Percentiles rank a stretch among this genome's conserved stretches.
Evolutionary conservation across 108 stramenopile species (phyloP).

Genomic region (Nannochloropsis salina): DNA sequence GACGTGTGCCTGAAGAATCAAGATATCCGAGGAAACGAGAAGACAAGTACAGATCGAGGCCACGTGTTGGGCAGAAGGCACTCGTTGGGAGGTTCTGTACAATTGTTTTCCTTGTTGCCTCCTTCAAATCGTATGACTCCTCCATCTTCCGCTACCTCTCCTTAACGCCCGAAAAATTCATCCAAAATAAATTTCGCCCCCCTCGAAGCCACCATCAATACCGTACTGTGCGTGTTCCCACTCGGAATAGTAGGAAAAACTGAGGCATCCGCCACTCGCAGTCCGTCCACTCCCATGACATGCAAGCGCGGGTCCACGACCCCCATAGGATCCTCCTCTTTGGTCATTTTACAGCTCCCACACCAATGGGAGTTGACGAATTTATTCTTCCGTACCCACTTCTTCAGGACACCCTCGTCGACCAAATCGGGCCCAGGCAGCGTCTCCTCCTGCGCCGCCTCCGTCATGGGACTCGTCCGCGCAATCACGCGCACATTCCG

Average conservation of each 20-base stretch:
- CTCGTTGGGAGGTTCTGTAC: too few species aligned
- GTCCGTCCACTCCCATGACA: slow-evolving; percentile 29
- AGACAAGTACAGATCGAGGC: too few species aligned
- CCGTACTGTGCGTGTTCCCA: slow-evolving; percentile 52
- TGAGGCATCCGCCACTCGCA: slow-evolving; percentile 46
- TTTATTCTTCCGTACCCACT: slow-evolving; percentile 34
- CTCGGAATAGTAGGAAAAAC: slow-evolving; percentile 49
- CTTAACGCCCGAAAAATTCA: neutral
- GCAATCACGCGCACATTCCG: slow-evolving; percentile 37
- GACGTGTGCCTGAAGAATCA: too few species aligned
- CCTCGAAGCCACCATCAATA: slow-evolving; percentile 38
- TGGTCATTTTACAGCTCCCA: slow-evolving; percentile 37
- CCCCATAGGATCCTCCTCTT: slow-evolving; percentile 26
- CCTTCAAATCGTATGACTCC: neutral
- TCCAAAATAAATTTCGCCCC: slow-evolving; percentile 41
- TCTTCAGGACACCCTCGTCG: slow-evolving; percentile 27
- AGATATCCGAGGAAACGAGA: too few species aligned
- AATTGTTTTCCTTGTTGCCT: neutral
- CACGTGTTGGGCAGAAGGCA: too few species aligned
- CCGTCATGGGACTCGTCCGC: slow-evolving; percentile 35
- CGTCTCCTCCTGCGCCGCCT: slow-evolving; percentile 31
- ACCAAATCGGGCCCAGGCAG: slow-evolving; percentile 39
- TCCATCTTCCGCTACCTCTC: neutral
- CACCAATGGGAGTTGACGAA: slow-evolving; percentile 49
- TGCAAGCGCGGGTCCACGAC: slow-evolving; percentile 42